phyloP scores from a whole-genome alignment of 2,329 filamentous ascomycete species.

The Paraconiothyrium brasiliense region DNA sequence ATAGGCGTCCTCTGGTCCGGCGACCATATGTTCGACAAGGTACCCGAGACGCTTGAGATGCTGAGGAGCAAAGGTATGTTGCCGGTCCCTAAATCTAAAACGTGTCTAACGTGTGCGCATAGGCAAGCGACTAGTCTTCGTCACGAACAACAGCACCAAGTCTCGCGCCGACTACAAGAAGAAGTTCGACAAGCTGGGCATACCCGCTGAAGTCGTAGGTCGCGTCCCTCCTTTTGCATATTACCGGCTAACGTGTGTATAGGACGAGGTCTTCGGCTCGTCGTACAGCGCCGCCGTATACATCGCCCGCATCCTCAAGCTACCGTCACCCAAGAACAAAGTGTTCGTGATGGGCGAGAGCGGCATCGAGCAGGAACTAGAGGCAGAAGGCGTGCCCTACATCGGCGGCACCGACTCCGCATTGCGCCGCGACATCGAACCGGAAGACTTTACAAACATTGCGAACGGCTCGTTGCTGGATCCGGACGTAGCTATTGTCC shows the following conservation, averaged over 20 bases:
- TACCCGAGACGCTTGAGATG: slow-evolving; percentile 85
- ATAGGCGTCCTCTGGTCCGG: slow-evolving; percentile 96
- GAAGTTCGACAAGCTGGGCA: slow-evolving; percentile 84
- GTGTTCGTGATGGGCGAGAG: slow-evolving; percentile 93
- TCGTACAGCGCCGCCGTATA: slow-evolving; percentile 96
- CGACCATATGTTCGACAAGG: slow-evolving; percentile 84
- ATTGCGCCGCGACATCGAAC: slow-evolving; percentile 79
- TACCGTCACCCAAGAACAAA: slow-evolving; percentile 82
- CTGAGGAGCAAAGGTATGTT: slow-evolving; percentile 78
- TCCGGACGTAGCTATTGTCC: slow-evolving; percentile 86
- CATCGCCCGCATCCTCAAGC: slow-evolving; percentile 88
- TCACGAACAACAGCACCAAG: slow-evolving; percentile 99
- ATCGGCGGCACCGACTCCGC: slow-evolving; percentile 87
- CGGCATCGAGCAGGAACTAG: slow-evolving; percentile 89
- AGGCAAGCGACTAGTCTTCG: slow-evolving; percentile 95
- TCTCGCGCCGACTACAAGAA: slow-evolving; percentile 91
- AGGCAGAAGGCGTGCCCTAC: slow-evolving; percentile 78
- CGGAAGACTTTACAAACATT: slow-evolving; percentile 81
- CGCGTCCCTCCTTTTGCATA: not conserved
- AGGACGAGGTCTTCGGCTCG: slow-evolving; percentile 95
- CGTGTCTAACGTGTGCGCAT: not conserved
- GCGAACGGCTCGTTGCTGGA: slow-evolving; percentile 80
- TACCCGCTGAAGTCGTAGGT: slow-evolving; percentile 73
- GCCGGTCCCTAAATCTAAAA: not conserved
- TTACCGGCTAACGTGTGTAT: slow-evolving; percentile 17